Evolutionary conservation across 805 yeast genomes (phyloP), one percentile per base, ranked within the genome.

Genomic region (Nakazawaea ishiwadae): DNA sequence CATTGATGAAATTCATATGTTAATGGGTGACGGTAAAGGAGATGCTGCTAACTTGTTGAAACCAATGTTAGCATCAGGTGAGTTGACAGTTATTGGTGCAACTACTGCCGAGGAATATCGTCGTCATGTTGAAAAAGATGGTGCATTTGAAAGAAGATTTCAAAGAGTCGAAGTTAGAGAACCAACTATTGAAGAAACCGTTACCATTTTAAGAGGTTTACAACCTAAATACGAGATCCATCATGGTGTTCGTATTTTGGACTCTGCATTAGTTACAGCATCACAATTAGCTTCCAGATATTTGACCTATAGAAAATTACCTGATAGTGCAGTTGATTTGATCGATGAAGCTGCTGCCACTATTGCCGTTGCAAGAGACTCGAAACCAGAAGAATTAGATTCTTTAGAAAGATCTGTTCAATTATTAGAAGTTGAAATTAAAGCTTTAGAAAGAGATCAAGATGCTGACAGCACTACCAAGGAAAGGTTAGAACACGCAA

Each of bases 21-120:
- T 93, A 51, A 93, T 93, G 99, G 99, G 99, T 54, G 96, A 93
- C 60, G 99, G 99, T 60, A 93, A 90, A 66, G 80, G 85, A 48
- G 99, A 93, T 62, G 96, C 96, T 32, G 99, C 99, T 31, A 93
- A 93, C 64, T 76, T 93, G 55, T 77, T 93, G 62, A 93, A 93
- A 68, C 99, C 99, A 29, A 95, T 95, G 75, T 77, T 93, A 49
- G 97, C 99, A 2, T 81, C 99, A 66, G 98, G 99, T 53, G 75
- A 84, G 39, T 78, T 93, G 57, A 97, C 93, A 64, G 95, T 97
- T 65, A 90, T 90, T 58, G 99, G 99, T 69, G 99, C 99, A 20
- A 93, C 99, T 20, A 93, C 99, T 1, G 82, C 88, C 53, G 84
- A 84, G 44, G 99, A 93, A 68, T 93, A 93, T 71, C 78, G 98